Conservation (phyloP, 495 filamentous ascomycete genomes). For the Extremus antarcticus region DNA sequence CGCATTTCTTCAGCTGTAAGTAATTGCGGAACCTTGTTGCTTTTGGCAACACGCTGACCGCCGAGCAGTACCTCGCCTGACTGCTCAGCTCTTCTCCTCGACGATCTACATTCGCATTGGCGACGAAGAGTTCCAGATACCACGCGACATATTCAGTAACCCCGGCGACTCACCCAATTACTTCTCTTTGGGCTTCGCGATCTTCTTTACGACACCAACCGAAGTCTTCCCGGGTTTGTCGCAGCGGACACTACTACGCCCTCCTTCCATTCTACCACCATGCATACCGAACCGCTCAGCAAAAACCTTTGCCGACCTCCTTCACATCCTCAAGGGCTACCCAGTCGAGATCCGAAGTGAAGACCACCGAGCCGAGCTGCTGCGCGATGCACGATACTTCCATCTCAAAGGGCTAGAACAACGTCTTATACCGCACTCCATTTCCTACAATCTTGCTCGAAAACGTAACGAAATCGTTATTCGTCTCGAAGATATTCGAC, state of each 20-base stretch:
- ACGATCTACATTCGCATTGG: slow-evolving; percentile 88
- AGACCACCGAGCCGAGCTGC: slow-evolving; percentile 64
- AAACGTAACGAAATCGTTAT: slow-evolving; percentile 66
- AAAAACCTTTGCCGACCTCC: slow-evolving; percentile 67
- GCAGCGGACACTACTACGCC: slow-evolving; percentile 69
- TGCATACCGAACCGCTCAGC: slow-evolving; percentile 69
- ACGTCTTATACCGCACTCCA: slow-evolving; percentile 65
- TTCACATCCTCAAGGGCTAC: slow-evolving; percentile 86
- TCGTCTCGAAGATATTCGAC: slow-evolving; percentile 72
- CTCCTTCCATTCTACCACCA: slow-evolving; percentile 76
- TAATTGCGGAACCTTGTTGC: too few species aligned
- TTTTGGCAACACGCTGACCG: slow-evolving; percentile 27
- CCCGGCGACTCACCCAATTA: slow-evolving; percentile 90
- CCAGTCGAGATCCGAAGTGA: slow-evolving; percentile 66
- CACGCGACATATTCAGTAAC: slow-evolving; percentile 72
- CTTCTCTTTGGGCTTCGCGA: slow-evolving; percentile 84
- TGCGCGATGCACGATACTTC: slow-evolving; percentile 86
- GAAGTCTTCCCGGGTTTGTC: slow-evolving; percentile 83
- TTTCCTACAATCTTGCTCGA: slow-evolving; percentile 62
- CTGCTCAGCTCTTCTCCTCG: slow-evolving; percentile 87
- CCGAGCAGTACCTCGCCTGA: slow-evolving; percentile 58
- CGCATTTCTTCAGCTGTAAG: slow-evolving; percentile 85
- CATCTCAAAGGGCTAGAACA: slow-evolving; percentile 88
- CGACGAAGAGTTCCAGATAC: slow-evolving; percentile 73
- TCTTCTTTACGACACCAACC: slow-evolving; percentile 71